These are phyloP conservation scores for Kodamaea sp. DNA, from an alignment of 1,139 yeast genomes.

Conservation along the genomic window DNA sequence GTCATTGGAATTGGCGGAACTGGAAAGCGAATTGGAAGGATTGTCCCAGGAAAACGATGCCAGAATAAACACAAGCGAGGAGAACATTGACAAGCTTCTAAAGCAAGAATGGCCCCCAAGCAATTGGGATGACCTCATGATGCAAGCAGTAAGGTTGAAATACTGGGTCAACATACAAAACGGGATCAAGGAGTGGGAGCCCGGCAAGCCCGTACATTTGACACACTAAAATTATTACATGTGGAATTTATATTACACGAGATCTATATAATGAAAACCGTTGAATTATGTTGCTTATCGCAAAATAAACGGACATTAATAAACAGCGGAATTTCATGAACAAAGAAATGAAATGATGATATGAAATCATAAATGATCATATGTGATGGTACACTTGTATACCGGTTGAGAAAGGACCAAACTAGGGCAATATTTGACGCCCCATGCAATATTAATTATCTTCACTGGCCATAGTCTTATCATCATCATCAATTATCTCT, in stretches of 20 bases:
- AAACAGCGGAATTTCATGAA: no score
- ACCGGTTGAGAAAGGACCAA: no score
- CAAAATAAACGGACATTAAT: no score
- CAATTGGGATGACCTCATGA: constrained; percentile 59
- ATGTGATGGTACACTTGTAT: no score
- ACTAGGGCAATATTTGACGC: no score
- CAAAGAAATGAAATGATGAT: constrained; percentile 7
- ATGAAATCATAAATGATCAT: no score
- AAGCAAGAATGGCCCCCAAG: constrained; percentile 30
- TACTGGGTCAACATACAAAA: constrained; percentile 82
- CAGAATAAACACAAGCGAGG: constrained; percentile 47
- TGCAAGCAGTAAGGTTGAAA: constrained; percentile 69
- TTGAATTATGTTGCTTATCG: no score
- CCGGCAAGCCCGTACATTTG: constrained; percentile 63
- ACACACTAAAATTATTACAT: constrained; percentile 46
- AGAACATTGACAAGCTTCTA: constrained; percentile 29
- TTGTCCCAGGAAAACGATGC: constrained; percentile 56
- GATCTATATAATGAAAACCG: no score
- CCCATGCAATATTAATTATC: constrained; percentile 9
- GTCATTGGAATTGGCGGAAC: constrained; percentile 61
- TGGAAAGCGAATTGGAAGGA: constrained; percentile 55
- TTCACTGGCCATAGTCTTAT: constrained; percentile 52
- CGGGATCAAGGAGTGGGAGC: constrained; percentile 78
- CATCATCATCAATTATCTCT: constrained; percentile 30
- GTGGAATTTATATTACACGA: constrained; percentile 7